Conservation (phyloP, 2,329 filamentous ascomycete genomes). For the Ascocoryne sarcoides region DNA sequence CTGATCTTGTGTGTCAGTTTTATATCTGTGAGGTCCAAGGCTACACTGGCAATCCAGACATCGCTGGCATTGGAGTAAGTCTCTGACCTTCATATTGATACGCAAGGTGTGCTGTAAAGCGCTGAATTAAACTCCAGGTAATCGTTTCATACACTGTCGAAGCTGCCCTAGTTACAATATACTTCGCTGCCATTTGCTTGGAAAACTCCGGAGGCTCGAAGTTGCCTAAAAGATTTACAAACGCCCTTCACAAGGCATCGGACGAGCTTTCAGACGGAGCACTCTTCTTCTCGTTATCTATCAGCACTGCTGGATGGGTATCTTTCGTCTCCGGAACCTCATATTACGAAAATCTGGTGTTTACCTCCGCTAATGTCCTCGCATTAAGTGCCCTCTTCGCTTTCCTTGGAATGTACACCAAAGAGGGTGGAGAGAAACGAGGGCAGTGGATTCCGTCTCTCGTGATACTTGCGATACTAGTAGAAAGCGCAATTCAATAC, state of each 20-base stretch:
- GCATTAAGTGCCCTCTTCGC: constrained; percentile 6
- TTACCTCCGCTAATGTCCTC: constrained; percentile 6
- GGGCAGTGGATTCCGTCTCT: constrained; percentile 3
- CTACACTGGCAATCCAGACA: constrained; percentile 10
- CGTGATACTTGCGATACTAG: constrained; percentile 5
- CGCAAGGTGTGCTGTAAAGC: background rate
- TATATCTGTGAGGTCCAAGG: constrained; percentile 9
- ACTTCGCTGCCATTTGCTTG: constrained; percentile 8
- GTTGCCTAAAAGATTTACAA: no score
- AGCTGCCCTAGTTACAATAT: constrained; percentile 6
- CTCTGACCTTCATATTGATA: background rate
- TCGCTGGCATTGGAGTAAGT: constrained; percentile 9
- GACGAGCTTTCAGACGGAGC: constrained; percentile 5
- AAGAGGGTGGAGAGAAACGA: constrained; percentile 2
- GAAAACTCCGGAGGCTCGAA: background rate
- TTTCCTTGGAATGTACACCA: constrained; percentile 5
- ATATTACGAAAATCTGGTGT: constrained; percentile 8
- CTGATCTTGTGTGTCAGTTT: constrained; percentile 3
- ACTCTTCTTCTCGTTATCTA: constrained; percentile 7
- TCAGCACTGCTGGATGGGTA: constrained; percentile 7
- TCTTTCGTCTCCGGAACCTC: constrained; percentile 6
- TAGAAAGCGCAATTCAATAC: constrained; percentile 9
- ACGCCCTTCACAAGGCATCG: constrained; percentile 4
- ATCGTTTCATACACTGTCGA: constrained; percentile 8
- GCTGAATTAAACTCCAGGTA: no score